phyloP scores from a whole-genome alignment of 1,139 yeast genomes.

The Suhomyces terraborum region DNA sequence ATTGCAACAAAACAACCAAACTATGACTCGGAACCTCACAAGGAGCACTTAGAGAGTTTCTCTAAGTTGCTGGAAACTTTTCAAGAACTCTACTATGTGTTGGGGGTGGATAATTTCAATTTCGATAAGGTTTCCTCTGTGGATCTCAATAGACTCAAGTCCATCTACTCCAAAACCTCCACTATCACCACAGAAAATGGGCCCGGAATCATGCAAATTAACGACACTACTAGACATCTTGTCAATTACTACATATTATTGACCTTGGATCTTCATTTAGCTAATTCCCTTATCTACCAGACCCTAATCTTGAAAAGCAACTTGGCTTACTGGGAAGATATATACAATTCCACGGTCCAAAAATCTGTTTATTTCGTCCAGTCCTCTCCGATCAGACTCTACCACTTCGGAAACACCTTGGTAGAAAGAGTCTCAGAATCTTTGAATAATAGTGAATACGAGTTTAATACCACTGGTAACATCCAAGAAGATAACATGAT shows the following conservation, averaged over 20 bases:
- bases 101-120: conserved; percentile 29
- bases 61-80: conserved; percentile 25
- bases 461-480: conserved; percentile 3
- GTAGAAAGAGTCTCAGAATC: conserved; percentile 4
- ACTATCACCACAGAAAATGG: neutral
- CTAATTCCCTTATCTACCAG: conserved; percentile 39
- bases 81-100: conserved; percentile 27
- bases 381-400: conserved; percentile 31
- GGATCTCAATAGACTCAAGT: conserved; percentile 18
- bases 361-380: conserved; percentile 40
- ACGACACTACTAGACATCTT: conserved; percentile 17
- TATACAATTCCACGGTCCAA: conserved; percentile 28
- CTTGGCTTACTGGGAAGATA: conserved; percentile 39
- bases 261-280: conserved; percentile 30
- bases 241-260: conserved; percentile 30
- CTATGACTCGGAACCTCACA: no score
- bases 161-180: conserved; percentile 13
- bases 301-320: conserved; percentile 39
- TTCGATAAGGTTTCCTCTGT: conserved; percentile 21
- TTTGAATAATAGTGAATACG: conserved; percentile 6
- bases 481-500: conserved; percentile 20
- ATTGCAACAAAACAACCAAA: no score
- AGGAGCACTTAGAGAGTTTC: conserved; percentile 13
- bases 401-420: conserved; percentile 19
- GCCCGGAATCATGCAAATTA: conserved; percentile 8